Evolutionary conservation across 345 rosid species (phyloP), one percentile per base, ranked within the genome.

Genomic region (Microcos paniculata): DNA sequence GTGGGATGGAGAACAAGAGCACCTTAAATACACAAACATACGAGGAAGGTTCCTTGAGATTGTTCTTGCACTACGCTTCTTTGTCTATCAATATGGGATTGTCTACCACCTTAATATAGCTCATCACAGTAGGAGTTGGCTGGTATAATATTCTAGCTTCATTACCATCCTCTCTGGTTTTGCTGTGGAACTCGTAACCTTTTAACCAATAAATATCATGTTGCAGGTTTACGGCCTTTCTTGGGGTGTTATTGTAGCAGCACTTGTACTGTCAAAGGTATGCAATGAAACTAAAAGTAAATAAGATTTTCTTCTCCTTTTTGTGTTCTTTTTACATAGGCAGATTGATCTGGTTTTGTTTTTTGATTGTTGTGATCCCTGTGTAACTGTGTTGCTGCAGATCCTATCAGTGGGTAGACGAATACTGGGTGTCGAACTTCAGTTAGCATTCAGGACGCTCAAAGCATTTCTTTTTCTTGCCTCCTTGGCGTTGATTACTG

Each of bases 1-100:
- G 98, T 91, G 97, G 97, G 94, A 87, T 28, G 88, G 71, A 67
- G 98, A 92, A 77, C 97, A 88, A 58, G 96, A 89, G 64, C 98
- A 94, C 74, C 88, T 92, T 65, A 89, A 79, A 78, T 14, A 80
- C 85, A 86, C 92, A 10, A 92, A 82, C 56, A 75, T 83, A 8
- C 80, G 94, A 78, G 98, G 96, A 77, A 80, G 85, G 81, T 59
- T 92, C 71, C 85, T 92, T 46, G 97, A 92, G 59, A 74, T 62
- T 63, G 35, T 74, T 40, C 66, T 74, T 19, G 57, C 73, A 18
- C 59, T 76, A 38, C 62, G 78, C 14, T 76, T 76, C 72, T 55
- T 76, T 53, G 51, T 66, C 30, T 76, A 65, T 56, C 73, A 65
- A 51, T 76, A 19, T 55, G 73, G 78, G 56, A 66, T 76, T 42